phyloP scores from a whole-genome alignment of 2,329 filamentous ascomycete genomes.

The Xylariaceae sp. region DNA sequence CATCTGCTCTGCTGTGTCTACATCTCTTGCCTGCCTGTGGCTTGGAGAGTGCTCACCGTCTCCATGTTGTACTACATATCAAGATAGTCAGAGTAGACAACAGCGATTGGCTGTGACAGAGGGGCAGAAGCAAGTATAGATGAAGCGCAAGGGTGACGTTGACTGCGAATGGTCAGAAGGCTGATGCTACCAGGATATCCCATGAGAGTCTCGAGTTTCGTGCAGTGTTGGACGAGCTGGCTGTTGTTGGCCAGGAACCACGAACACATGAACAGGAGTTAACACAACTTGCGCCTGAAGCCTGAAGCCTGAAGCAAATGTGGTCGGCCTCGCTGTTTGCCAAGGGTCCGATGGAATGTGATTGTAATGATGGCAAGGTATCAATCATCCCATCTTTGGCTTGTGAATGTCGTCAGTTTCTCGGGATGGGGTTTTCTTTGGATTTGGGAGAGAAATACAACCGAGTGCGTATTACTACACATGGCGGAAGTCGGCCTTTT shows the following conservation, averaged over 20 bases:
- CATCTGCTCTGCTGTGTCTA: too few relatives aligned
- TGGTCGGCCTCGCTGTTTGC: too few relatives aligned
- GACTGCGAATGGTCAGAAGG: background rate
- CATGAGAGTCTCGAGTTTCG: background rate
- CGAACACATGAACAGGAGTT: too few relatives aligned
- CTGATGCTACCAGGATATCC: background rate
- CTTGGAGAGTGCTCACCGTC: too few relatives aligned
- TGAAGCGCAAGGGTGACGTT: background rate
- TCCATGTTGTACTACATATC: background rate
- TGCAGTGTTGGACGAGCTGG: background rate
- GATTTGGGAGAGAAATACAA: too few relatives aligned
- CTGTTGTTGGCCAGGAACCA: too few relatives aligned
- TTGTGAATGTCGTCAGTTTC: background rate
- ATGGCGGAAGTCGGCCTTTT: constrained; percentile 17
- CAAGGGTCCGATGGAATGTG: background rate
- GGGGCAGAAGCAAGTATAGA: background rate
- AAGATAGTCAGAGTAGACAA: background rate
- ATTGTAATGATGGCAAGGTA: background rate
- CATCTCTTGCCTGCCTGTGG: too few relatives aligned
- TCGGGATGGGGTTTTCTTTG: too few relatives aligned
- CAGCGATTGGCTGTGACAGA: constrained; percentile 3
- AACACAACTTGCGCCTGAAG: too few relatives aligned
- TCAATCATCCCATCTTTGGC: background rate
- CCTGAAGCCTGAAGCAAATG: too few relatives aligned
- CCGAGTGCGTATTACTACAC: too few relatives aligned